A percentile compares a stretch with the other conserved stretches of the same genome.
These are phyloP conservation scores for Thelonectria discophora DNA, from an alignment of 2,329 filamentous ascomycete genomes.

Conservation along the genomic window DNA sequence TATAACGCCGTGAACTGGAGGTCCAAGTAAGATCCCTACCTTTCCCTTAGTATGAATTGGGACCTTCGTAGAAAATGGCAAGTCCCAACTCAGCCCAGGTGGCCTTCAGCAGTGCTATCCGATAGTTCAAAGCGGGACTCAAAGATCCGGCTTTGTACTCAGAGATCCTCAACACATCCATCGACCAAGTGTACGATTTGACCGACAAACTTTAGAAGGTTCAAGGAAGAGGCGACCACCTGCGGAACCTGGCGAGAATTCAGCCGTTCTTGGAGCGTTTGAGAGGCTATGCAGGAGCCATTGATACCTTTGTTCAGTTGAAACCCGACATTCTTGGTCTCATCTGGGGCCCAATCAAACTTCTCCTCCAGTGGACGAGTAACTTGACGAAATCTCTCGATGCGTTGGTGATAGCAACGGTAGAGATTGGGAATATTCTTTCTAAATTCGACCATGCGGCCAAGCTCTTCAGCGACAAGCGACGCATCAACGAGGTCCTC, in stretches of 20 bases:
- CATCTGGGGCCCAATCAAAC: conserved; percentile 26
- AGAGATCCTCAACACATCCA: conserved; percentile 36
- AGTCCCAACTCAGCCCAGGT: too few relatives aligned
- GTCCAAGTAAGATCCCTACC: too few relatives aligned
- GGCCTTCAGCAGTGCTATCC: conserved; percentile 15
- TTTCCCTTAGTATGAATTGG: too few relatives aligned
- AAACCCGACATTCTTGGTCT: conserved; percentile 22
- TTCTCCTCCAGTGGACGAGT: conserved; percentile 9
- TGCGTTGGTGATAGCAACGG: neutral
- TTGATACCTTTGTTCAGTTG: conserved; percentile 18
- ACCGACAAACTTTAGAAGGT: conserved; percentile 47
- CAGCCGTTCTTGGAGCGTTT: conserved; percentile 41
- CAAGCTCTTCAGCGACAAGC: neutral
- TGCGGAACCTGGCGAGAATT: conserved; percentile 46
- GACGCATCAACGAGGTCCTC: neutral
- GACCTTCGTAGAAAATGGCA: too few relatives aligned
- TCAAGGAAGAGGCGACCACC: conserved; percentile 36
- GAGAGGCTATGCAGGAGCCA: neutral
- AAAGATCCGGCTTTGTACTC: conserved; percentile 27
- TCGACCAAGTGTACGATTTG: conserved; percentile 46
- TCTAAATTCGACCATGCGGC: conserved; percentile 4
- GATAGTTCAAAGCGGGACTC: conserved; percentile 27
- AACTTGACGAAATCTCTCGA: conserved; percentile 7
- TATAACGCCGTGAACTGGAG: too few relatives aligned
- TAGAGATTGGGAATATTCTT: conserved; percentile 5